phyloP scores from a whole-genome alignment of 192 early-diverging fungal genomes.

The Mortierella hygrophila region DNA sequence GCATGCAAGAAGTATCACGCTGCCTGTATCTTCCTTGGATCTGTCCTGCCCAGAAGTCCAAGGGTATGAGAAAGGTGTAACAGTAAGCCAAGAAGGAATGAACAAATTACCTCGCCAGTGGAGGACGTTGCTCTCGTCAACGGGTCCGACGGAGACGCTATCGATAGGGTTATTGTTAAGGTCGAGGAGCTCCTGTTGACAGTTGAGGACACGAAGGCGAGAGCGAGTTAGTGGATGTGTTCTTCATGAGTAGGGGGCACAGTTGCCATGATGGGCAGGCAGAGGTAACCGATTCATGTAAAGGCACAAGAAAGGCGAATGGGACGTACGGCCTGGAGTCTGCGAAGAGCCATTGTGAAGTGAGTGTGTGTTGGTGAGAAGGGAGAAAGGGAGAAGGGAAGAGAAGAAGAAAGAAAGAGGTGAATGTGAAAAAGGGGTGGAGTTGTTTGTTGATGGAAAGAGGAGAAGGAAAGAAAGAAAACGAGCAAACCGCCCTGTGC shows the following conservation, averaged over 20 bases:
- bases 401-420: neutral
- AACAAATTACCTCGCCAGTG: constrained; percentile 72
- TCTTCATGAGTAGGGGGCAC: neutral
- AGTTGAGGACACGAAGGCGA: neutral
- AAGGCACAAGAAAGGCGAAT: too few relatives aligned
- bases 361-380: neutral
- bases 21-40: too few relatives aligned
- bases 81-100: neutral
- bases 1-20: too few relatives aligned
- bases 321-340: constrained; percentile 46
- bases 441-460: neutral
- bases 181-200: constrained; percentile 72
- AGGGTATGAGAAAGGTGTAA: neutral
- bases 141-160: constrained; percentile 66
- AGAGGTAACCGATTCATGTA: neutral
- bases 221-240: neutral
- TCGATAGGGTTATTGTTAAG: constrained; percentile 71
- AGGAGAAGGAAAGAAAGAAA: constrained; percentile 7
- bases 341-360: constrained; percentile 48
- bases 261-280: too few relatives aligned
- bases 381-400: neutral
- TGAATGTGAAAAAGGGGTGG: neutral
- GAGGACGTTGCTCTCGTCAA: constrained; percentile 72
- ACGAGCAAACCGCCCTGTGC: neutral
- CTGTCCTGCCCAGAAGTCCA: neutral